Evolutionary conservation across 2,329 filamentous ascomycete species (phyloP), one percentile per base, ranked within the genome.

Genomic region (Meredithiella fracta): DNA sequence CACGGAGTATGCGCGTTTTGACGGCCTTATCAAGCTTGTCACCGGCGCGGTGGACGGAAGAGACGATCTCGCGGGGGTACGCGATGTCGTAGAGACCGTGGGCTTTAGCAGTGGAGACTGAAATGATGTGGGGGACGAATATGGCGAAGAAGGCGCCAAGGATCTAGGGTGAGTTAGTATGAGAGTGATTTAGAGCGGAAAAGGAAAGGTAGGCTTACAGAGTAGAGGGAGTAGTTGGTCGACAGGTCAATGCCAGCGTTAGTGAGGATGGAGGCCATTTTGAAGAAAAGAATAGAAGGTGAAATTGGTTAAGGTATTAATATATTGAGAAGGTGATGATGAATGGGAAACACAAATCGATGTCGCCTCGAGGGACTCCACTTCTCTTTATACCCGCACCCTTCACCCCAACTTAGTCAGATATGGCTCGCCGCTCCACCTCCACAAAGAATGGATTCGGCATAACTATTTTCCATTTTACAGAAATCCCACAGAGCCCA

Each of bases 1-100:
- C 70, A 52, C 77, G 73, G 44, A 79, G 64, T 29, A 75, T 68
- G 54, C 71, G 71, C 63, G 78, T 79, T 63, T 82, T 76, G 25
- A 65, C 67, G 34, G 60, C 49, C 50, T 66, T 65, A 54, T 65
- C 63, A 1, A 69, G 53, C 17, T 25, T 52, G 9, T 23, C 15
- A 3, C 52, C 55, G 40, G 49, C 40, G 29, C 42, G 15, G 58
- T 60, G 59, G 37, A 71, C 54, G 25, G 56, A 63, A 20, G 67
- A 62, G 20, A 60, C 61, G 15, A 68, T 65, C 25, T 59, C 62
- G 31, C 71, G 67, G 9, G 72, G 72, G 60, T 71, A 65, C 58
- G 66, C 65, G 3, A 64, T 60, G 60, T 74, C 69, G 54, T 67
- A 71, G 52, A 29, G 26, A 3, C 23, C 25, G 6, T 63, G 63